Base-by-base conservation (phyloP, 129 eudicot genomes). In the Flaveria linearis region DNA sequence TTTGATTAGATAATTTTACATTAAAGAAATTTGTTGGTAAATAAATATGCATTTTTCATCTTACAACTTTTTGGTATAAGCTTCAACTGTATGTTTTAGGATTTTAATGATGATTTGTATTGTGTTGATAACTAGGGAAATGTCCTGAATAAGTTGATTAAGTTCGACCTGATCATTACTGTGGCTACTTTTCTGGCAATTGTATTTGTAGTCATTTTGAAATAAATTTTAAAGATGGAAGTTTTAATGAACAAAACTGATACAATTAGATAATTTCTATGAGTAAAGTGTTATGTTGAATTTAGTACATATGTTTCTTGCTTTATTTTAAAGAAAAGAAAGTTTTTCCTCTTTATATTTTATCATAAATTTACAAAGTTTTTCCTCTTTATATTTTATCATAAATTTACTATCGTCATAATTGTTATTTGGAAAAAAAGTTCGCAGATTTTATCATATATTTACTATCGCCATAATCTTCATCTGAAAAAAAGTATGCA, bases 61-160 rank as follows among this genome's bases (percentile, higher is more conserved):
- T 57, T 22, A 13, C 6, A 57, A 22, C 28, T 9, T 14, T 2
- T 57, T 22, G 64, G 4, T 57, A 57, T 57, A 15, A 9, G 10
- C 4, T 5, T 52, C 55, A 52, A 66, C 68, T 36, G 36, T 30
- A 4, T 30, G 23, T 66, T 60, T 69, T 11, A 47, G 26, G n/a
- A 61, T 78, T 17, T 60, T 63, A 45, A 73, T 64, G 8, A 22
- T 22, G 20, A 43, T n/a, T 33, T 63, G 57, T 42, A 41, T 5
- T 22, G 30, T 65, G 14, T 52, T 33, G 56, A 43, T 78, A 7
- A 75, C 75, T 84, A 95, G 99, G 96, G 91, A 22, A 91, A 89
- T 86, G 88, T 95, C 72, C 99, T 87, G 92, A 95, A 95, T 70
- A 90, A 95, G 82, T 90, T 95, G 86, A 95, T 95, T 71, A 85